Base-by-base conservation (phyloP, 2,329 filamentous ascomycete genomes). In the Aspergillus calidoustus region DNA sequence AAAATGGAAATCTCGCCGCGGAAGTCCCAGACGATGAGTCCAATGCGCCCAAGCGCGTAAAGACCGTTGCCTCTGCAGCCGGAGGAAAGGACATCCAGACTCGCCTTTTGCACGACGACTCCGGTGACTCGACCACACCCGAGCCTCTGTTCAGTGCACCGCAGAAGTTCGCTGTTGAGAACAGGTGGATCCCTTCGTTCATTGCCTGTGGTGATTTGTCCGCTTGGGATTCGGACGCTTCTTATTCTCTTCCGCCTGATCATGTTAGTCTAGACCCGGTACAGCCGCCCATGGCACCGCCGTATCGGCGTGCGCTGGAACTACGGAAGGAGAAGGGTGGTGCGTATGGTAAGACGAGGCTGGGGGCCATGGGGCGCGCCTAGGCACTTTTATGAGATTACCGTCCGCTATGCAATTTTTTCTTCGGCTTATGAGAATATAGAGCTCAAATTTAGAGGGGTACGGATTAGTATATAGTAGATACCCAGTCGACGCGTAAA, bases 141-240 rank as follows among this genome's bases (percentile, higher is more conserved):
- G 61, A 68, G 17, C 60, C 64, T 1, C 59, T 70, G 6, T 60
- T 68, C 2, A 67, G 69, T 17, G 69, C 71, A 25, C 57, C 62
- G 0, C 57, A 70, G 52, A 72, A 70, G 49, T 76, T 74, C 54
- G 67, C 74, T 65, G 66, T 73, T 59, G 83, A 87, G 62, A 77
- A 82, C 31, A 82, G 90, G 54, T 98, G 94, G 93, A 94, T 98
- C 69, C 93, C 93, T 3, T 93, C 94, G 0, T 99, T 99, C 74
- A 86, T 99, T 71, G 93, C 95, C n/a, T 99, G 95, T 75, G 95
- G 95, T 50, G 95, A 99, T 78, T 83, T 99, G 57, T 96, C 93
- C 25, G 89, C 92, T 11, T 99, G 93, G 80, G 95, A 99, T 80
- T 93, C 94, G 0, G 95, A 99, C 82, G 94, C 95, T 4, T 95